Evolutionary conservation across 768 basidiomycete species (phyloP).

Genomic region (Trametes maxima): DNA sequence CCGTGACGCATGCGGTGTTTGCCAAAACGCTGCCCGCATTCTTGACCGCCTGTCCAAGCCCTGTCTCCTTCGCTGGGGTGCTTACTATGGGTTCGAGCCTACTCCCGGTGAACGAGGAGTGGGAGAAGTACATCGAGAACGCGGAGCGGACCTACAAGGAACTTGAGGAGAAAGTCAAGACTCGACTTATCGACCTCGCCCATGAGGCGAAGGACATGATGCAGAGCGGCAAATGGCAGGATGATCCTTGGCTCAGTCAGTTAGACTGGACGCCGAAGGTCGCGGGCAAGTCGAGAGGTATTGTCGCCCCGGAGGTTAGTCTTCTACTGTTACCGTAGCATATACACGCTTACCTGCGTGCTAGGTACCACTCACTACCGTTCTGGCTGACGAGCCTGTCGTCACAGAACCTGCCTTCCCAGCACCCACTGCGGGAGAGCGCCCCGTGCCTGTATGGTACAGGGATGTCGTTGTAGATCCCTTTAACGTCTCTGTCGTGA

Average conservation of each 20-base stretch:
- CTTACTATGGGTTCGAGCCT: conserved; percentile 92
- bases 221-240: conserved; percentile 57
- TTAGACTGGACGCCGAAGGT: conserved; percentile 95
- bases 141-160: conserved; percentile 79
- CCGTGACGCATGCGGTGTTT: conserved; percentile 83
- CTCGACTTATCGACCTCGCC: conserved; percentile 68
- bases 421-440: not conserved
- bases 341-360: not conserved
- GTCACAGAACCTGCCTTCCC: not conserved
- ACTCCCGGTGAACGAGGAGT: conserved; percentile 85
- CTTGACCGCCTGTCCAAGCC: conserved; percentile 82
- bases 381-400: not conserved
- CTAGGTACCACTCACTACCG: not conserved
- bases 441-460: conserved; percentile 57
- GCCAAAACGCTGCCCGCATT: conserved; percentile 78
- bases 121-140: conserved; percentile 79
- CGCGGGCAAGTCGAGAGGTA: conserved; percentile 67
- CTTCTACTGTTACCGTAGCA: not conserved
- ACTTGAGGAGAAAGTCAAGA: conserved; percentile 64
- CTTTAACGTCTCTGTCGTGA: conserved; percentile 42
- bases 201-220: conserved; percentile 54
- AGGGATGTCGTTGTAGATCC: conserved; percentile 49
- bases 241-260: conserved; percentile 85
- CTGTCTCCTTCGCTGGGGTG: conserved; percentile 90
- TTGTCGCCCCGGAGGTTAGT: conserved; percentile 41